Base-by-base conservation (phyloP, 768 basidiomycete genomes). In the Rhodotorula paludigena region DNA sequence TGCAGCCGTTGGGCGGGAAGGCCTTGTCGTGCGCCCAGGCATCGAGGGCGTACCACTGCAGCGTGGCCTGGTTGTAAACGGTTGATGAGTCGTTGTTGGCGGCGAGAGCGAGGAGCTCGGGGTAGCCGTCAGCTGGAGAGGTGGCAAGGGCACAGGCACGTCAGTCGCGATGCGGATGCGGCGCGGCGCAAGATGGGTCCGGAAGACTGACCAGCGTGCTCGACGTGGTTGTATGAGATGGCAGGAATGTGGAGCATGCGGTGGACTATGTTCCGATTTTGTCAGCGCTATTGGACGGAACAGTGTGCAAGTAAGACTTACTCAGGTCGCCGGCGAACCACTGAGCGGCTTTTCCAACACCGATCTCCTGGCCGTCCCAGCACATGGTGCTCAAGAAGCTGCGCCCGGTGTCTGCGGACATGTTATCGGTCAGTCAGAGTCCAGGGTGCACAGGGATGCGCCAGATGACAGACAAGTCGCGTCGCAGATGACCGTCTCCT, bases 291-390 rank as follows among this genome's bases (percentile, higher is more conserved):
- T 6, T 44, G 12, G 10, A 16, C 4, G n/a, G 14, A 33, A 52
- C 2, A 23, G 30, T 23, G 5, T 23, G 11, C 10, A 41, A 47
- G 39, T 30, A 10, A 41, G 33, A 5, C 25, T n/a, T n/a, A 62
- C 66, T 32, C 0, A 69, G 63, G 49, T 69, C 68, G 23, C 45
- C 56, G 2, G 59, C 68, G 54, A 69, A 55, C 68, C 68, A 69
- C 0, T 33, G n/a, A 9, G 59, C 33, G 6, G 58, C 41, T n/a
- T 63, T 35, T 1, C 48, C 21, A 8, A 56, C 60, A 9, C 63
- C 63, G 21, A 69, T 57, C 48, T 69, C 39, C 35, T 60, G 33
- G 10, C 41, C 68, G 63, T 69, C 68, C 68, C 68, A 69, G 63
- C 68, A 69, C 20, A 69, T 49, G 16, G 45, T 45, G n/a, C 54